Evolutionary conservation across 2,329 filamentous ascomycete species (phyloP).

Genomic region (Fusarium verrucosum): DNA sequence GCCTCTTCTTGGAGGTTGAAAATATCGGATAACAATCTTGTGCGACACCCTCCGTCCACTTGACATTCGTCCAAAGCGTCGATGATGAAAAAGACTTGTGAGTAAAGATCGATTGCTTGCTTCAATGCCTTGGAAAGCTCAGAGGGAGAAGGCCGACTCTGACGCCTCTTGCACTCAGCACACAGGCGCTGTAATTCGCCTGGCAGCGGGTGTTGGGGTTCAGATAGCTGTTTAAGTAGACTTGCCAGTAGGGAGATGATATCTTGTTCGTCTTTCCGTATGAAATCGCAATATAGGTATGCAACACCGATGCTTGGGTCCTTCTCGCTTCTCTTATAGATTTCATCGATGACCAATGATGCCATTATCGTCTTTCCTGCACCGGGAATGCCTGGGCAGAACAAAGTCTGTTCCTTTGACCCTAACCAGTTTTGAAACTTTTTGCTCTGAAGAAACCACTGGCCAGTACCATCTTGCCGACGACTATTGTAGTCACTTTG

Average conservation of each 20-base stretch:
- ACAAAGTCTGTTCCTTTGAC: no score
- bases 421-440: no score
- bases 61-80: slow-evolving; percentile 1
- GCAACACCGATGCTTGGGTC: background rate
- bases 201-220: background rate
- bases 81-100: background rate
- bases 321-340: background rate
- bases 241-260: background rate
- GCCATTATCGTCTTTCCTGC: slow-evolving; percentile 8
- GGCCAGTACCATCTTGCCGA: no score
- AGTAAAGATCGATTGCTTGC: background rate
- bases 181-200: background rate
- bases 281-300: slow-evolving; percentile 2
- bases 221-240: background rate
- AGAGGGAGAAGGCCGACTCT: background rate
- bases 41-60: background rate
- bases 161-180: background rate
- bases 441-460: no score
- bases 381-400: background rate
- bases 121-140: background rate
- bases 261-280: background rate
- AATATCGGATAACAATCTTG: background rate
- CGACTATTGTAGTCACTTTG: no score
- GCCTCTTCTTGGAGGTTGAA: background rate
- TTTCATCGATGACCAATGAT: background rate